Conservation (phyloP, 1,284 basidiomycete genomes). For the Leccinum variabile region DNA sequence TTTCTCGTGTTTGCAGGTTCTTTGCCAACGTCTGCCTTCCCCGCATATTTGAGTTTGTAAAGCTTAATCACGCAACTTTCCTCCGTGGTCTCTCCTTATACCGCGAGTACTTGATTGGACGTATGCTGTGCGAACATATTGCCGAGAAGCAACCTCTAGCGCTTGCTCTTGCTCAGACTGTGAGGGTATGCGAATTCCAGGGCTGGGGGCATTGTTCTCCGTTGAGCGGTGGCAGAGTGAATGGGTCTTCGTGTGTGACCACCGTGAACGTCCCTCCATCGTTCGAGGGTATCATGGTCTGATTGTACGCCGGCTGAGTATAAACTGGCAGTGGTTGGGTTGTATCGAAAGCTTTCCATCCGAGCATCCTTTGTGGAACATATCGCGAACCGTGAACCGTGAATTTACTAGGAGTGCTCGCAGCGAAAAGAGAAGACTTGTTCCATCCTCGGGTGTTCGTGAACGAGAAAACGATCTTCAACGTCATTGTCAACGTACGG, state of each 20-base stretch:
- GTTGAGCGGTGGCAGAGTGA: background rate
- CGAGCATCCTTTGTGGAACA: constrained; percentile 10
- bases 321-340: background rate
- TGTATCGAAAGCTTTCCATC: constrained; percentile 14
- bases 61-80: background rate
- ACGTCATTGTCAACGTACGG: constrained; percentile 32
- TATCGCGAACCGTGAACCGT: constrained; percentile 35
- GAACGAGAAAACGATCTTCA: constrained; percentile 18
- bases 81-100: background rate
- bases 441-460: constrained; percentile 26
- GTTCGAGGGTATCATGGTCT: constrained; percentile 23
- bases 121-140: background rate
- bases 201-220: background rate
- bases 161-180: background rate
- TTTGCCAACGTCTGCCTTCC: background rate
- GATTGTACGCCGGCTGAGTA: constrained; percentile 4
- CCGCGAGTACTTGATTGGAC: background rate
- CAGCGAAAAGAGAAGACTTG: constrained; percentile 21
- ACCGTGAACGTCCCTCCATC: constrained; percentile 34
- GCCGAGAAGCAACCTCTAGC: background rate
- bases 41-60: background rate
- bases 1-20: background rate
- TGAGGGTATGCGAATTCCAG: background rate
- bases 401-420: constrained; percentile 37
- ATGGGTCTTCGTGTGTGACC: constrained; percentile 21